A percentile compares a stretch with the other conserved stretches of the same genome.
Evolutionary conservation across 345 rosid species (phyloP).

Genomic region (Boechera divaricarpa): DNA sequence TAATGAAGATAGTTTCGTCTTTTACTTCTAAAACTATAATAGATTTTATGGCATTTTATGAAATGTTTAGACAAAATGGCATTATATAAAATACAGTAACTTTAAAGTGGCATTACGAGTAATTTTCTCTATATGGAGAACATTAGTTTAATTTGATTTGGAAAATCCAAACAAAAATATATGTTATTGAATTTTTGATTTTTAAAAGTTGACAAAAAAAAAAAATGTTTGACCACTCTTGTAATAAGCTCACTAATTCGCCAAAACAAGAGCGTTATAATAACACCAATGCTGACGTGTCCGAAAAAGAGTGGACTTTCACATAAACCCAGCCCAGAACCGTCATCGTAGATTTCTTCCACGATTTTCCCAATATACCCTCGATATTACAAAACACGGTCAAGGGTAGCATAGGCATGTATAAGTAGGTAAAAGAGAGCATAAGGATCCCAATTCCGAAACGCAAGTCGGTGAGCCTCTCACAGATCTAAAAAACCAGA

Average conservation of each 20-base stretch:
- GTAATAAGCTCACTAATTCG: neutral
- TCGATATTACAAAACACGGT: neutral
- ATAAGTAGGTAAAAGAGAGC: neutral
- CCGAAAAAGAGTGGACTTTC: constrained; percentile 11
- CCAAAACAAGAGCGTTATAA: neutral
- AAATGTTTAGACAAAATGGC: too few species aligned
- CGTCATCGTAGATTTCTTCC: neutral
- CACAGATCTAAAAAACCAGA: constrained; percentile 44
- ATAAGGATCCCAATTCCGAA: constrained; percentile 3
- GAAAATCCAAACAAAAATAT: too few species aligned
- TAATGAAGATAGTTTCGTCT: too few species aligned
- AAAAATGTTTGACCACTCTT: neutral
- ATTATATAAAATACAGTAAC: too few species aligned
- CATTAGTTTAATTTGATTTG: too few species aligned
- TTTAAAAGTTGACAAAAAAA: too few species aligned
- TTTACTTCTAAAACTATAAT: too few species aligned
- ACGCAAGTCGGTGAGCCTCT: constrained; percentile 15
- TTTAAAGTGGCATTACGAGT: too few species aligned
- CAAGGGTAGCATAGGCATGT: constrained; percentile 30
- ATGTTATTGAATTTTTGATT: neutral
- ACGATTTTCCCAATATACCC: neutral
- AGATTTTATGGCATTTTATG: too few species aligned
- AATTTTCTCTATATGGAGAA: too few species aligned
- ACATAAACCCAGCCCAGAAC: too few species aligned
- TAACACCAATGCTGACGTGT: constrained; percentile 8